A percentile compares a stretch with the other conserved stretches of the same genome.
These are phyloP conservation scores for Trametes elegans DNA, from an alignment of 768 basidiomycete species.

Conservation along the genomic window DNA sequence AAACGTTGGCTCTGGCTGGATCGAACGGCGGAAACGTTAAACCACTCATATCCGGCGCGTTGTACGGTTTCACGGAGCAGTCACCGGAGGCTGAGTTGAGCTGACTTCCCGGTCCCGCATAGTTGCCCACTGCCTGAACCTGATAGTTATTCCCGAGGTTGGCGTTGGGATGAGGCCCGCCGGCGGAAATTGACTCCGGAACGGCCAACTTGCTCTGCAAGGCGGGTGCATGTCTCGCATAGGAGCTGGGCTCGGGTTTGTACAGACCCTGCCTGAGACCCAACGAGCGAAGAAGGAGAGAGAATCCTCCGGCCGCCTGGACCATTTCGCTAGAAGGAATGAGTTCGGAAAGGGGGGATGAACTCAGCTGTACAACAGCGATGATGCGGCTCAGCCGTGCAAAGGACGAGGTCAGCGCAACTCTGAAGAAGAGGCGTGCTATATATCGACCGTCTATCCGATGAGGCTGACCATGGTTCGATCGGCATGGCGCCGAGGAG, in stretches of 20 bases:
- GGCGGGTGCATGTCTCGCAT: background rate
- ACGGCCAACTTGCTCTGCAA: background rate
- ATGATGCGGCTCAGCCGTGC: background rate
- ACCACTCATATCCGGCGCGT: constrained; percentile 22
- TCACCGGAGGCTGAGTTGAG: constrained; percentile 1
- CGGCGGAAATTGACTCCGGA: background rate
- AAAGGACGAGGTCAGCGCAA: background rate
- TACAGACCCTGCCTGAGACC: constrained; percentile 31
- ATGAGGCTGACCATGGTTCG: background rate
- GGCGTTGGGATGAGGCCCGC: too few relatives aligned
- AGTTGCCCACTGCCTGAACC: background rate
- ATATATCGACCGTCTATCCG: background rate
- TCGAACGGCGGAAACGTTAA: constrained; percentile 50
- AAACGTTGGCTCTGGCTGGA: constrained; percentile 45
- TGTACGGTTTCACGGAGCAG: constrained; percentile 28
- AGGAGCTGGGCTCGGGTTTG: constrained; percentile 26
- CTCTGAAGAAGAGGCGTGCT: background rate
- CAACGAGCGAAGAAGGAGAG: constrained; percentile 33
- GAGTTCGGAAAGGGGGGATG: background rate
- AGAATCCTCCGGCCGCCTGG: constrained; percentile 25
- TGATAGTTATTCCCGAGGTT: background rate
- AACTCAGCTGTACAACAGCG: background rate
- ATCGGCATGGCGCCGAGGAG: too few relatives aligned
- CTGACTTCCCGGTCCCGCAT: background rate
- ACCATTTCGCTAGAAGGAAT: constrained; percentile 24